These are phyloP conservation scores for Penicillium crystallinum DNA, from an alignment of 495 filamentous ascomycete species.

Conservation along the genomic window DNA sequence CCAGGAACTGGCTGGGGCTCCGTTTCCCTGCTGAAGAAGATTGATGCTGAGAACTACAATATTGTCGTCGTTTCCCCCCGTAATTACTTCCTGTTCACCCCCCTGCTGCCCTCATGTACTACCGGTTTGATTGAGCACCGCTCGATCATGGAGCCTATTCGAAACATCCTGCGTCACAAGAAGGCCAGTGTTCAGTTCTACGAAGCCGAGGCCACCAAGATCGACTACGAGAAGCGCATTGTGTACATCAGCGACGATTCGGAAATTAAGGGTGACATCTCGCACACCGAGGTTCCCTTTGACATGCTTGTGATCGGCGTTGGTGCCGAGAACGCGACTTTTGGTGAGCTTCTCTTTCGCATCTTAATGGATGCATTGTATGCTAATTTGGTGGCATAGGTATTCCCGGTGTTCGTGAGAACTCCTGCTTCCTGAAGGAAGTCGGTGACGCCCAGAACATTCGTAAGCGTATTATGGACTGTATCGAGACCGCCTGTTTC, in stretches of 20 bases:
- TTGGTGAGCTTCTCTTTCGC: constrained; percentile 52
- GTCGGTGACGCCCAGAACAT: constrained; percentile 92
- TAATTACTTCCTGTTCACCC: constrained; percentile 99
- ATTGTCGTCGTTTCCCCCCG: constrained; percentile 91
- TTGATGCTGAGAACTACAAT: constrained; percentile 98
- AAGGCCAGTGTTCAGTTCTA: constrained; percentile 88
- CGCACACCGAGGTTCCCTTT: constrained; percentile 85
- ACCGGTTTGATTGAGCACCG: constrained; percentile 97
- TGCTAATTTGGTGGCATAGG: constrained; percentile 35
- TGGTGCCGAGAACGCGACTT: constrained; percentile 97
- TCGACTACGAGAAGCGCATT: constrained; percentile 87
- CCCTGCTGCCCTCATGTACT: constrained; percentile 92
- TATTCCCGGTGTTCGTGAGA: constrained; percentile 88
- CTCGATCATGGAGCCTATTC: constrained; percentile 98
- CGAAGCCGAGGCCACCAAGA: constrained; percentile 95
- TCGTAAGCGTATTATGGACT: constrained; percentile 98
- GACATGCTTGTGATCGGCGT: constrained; percentile 98
- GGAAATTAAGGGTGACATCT: constrained; percentile 80
- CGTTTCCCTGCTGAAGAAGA: constrained; percentile 93
- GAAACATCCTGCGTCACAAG: constrained; percentile 91
- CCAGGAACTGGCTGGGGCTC: constrained; percentile 94
- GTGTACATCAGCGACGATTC: constrained; percentile 87
- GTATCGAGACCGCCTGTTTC: constrained; percentile 96
- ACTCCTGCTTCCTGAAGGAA: constrained; percentile 98
- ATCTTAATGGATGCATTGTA: neutral